phyloP scores from a whole-genome alignment of 495 filamentous ascomycete genomes.

The Hypoxylon fuscum region DNA sequence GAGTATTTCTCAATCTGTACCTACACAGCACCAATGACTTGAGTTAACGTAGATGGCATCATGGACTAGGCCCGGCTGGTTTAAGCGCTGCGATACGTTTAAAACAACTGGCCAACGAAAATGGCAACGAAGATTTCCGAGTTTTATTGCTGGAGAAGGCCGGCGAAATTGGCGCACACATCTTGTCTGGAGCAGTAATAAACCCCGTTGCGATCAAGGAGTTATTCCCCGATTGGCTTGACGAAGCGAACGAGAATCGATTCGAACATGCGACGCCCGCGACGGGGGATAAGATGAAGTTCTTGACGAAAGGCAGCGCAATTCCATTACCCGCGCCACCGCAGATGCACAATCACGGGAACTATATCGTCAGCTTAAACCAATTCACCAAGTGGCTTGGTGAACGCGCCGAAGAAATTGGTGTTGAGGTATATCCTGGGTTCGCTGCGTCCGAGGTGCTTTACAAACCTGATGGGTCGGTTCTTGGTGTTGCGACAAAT shows the following conservation, averaged over 20 bases:
- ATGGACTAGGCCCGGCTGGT: constrained; percentile 77
- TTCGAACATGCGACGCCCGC: constrained; percentile 88
- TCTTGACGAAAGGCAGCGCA: constrained; percentile 83
- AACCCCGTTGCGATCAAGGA: constrained; percentile 90
- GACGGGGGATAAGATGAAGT: constrained; percentile 86
- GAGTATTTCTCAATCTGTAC: constrained; percentile 31
- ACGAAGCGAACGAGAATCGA: constrained; percentile 81
- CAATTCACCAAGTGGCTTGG: constrained; percentile 95
- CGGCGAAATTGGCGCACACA: constrained; percentile 93
- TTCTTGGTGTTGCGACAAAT: constrained; percentile 95
- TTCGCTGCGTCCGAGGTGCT: constrained; percentile 95
- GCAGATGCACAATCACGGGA: constrained; percentile 98
- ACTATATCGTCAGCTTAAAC: constrained; percentile 96
- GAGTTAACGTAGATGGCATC: not conserved
- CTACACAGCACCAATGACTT: not conserved
- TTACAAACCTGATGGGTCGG: constrained; percentile 84
- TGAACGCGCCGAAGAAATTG: constrained; percentile 92
- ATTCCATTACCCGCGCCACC: constrained; percentile 87
- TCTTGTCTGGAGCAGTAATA: constrained; percentile 94
- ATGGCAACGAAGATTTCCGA: constrained; percentile 95
- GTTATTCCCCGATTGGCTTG: constrained; percentile 92
- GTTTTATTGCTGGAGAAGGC: constrained; percentile 95
- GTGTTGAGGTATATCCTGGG: constrained; percentile 98
- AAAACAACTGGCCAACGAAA: constrained; percentile 94
- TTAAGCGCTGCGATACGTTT: constrained; percentile 91